Conservation (phyloP, 148 eudicot species). For the Silene conica region DNA sequence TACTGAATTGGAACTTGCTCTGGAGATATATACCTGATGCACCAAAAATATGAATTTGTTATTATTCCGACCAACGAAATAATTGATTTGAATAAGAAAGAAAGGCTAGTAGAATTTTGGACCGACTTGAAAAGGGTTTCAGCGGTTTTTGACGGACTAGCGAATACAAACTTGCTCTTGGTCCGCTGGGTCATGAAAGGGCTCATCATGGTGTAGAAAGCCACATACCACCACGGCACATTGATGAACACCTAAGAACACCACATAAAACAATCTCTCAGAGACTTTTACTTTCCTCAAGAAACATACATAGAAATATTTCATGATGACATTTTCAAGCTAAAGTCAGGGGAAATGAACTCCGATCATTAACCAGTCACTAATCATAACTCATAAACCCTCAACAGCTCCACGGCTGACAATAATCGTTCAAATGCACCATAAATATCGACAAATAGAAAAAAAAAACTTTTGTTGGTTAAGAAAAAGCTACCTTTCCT, state of each 20-base stretch:
- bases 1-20: constrained; percentile 90
- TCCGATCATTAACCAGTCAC: not conserved
- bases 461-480: not conserved
- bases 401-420: too few species aligned
- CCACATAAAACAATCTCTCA: constrained; percentile 6
- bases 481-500: not conserved
- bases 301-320: not conserved
- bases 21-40: constrained; percentile 68
- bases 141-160: constrained; percentile 70
- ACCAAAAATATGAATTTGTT: constrained; percentile 3
- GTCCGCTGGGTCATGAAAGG: constrained; percentile 81
- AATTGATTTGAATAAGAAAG: not conserved
- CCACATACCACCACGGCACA: constrained; percentile 88
- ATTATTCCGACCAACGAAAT: not conserved
- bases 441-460: not conserved
- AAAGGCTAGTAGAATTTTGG: not conserved
- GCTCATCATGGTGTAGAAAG: constrained; percentile 71
- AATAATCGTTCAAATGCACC: not conserved
- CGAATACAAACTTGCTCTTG: constrained; percentile 91
- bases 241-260: constrained; percentile 62
- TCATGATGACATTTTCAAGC: not conserved
- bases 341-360: not conserved
- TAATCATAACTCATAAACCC: not conserved
- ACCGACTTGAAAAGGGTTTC: constrained; percentile 87
- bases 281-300: not conserved